phyloP scores from a whole-genome alignment of 352 stramenopile species.

The Pythium dissotocum region DNA sequence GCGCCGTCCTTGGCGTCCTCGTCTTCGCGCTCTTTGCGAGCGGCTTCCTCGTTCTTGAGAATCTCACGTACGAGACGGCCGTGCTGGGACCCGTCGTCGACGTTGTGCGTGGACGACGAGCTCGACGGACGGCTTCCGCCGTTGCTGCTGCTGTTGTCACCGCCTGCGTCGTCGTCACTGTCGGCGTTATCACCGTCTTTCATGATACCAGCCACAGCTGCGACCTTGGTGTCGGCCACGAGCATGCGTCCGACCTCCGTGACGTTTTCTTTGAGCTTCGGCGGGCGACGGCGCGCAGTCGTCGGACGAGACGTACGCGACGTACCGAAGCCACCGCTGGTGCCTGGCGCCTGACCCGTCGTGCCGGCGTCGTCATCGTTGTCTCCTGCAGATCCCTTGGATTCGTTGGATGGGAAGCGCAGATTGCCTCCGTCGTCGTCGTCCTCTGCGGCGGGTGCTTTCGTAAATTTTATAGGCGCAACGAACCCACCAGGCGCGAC shows the following conservation, averaged over 20 bases:
- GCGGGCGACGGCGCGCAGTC: conserved; percentile 81
- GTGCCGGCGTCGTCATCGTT: conserved; percentile 32
- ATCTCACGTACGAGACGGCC: conserved; percentile 84
- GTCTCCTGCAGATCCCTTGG: conserved; percentile 40
- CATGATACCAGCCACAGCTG: conserved; percentile 73
- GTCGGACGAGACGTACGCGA: conserved; percentile 76
- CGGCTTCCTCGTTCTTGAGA: conserved; percentile 77
- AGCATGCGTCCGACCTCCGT: conserved; percentile 70
- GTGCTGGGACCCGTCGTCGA: conserved; percentile 47
- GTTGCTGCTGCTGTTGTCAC: conserved; percentile 37
- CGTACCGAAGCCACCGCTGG: conserved; percentile 52
- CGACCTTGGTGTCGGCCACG: conserved; percentile 81
- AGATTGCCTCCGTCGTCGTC: conserved; percentile 56
- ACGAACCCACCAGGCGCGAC: conserved; percentile 49
- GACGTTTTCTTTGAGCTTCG: conserved; percentile 89
- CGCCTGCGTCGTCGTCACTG: conserved; percentile 67
- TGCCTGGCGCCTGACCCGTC: conserved; percentile 37
- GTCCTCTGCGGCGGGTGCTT: conserved; percentile 34
- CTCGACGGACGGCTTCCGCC: conserved; percentile 28
- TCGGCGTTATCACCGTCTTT: conserved; percentile 81
- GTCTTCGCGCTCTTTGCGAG: conserved; percentile 65
- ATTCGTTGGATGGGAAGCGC: conserved; percentile 37
- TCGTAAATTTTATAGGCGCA: conserved; percentile 57
- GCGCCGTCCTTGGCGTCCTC: conserved; percentile 45
- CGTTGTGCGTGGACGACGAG: conserved; percentile 26